phyloP scores from a whole-genome alignment of 305 asterid species.

The Fraxinus baroniana region DNA sequence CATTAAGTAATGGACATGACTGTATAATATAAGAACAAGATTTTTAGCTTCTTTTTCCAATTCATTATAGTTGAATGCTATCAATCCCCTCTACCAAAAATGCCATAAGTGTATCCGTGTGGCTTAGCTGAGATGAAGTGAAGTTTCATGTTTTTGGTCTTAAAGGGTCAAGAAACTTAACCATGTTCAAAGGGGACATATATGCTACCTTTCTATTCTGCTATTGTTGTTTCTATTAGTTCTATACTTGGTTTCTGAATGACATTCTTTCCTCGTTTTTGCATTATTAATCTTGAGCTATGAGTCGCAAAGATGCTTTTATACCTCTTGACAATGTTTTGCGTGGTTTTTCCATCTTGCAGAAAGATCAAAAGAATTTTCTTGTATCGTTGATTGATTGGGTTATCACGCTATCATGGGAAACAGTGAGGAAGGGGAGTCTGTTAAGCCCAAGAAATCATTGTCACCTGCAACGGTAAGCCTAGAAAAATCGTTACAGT shows the following conservation, averaged over 20 bases:
- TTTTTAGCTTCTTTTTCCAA: background rate
- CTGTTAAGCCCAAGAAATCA: constrained; percentile 59
- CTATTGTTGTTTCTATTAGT: background rate
- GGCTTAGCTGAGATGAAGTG: background rate
- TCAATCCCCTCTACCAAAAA: background rate
- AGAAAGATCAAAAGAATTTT: background rate
- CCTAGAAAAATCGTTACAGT: background rate
- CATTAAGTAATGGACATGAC: background rate
- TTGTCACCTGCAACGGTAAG: background rate
- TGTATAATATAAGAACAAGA: background rate
- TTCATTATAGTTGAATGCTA: background rate
- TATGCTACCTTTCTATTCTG: background rate
- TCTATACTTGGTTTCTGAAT: background rate
- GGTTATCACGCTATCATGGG: constrained; percentile 49
- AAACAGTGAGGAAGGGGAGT: constrained; percentile 64
- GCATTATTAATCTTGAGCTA: background rate
- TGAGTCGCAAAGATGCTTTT: background rate
- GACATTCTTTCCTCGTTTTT: background rate
- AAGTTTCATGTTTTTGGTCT: background rate
- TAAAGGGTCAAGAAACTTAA: background rate
- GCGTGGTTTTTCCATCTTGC: background rate
- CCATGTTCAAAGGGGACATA: background rate
- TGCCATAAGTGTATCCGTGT: background rate
- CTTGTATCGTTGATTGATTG: background rate
- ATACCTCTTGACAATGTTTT: background rate